A percentile compares a stretch with the other conserved stretches of the same genome.
Conservation (phyloP, 768 basidiomycete species). For the Myochromella boudieri region DNA sequence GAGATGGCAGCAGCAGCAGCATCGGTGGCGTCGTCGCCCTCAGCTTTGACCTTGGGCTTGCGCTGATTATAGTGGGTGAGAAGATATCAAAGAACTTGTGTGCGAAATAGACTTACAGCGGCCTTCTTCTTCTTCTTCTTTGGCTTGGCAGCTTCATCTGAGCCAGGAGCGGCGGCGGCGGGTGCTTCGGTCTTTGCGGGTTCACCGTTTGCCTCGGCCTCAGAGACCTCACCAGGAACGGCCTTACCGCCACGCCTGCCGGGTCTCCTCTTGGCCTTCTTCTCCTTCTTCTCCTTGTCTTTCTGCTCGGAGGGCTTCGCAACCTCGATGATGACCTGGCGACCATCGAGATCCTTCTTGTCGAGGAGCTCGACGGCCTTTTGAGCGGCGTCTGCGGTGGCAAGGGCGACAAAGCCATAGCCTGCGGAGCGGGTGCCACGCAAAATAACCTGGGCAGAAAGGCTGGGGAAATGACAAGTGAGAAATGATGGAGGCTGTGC, state of each 20-base stretch:
- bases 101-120: conserved; percentile 41
- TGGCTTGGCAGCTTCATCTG: conserved; percentile 72
- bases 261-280: conserved; percentile 74
- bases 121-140: conserved; percentile 84
- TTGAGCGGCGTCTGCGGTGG: conserved; percentile 79
- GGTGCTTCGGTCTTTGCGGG: conserved; percentile 55
- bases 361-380: conserved; percentile 84
- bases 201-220: conserved; percentile 86
- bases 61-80: conserved; percentile 40
- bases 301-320: conserved; percentile 91
- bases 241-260: conserved; percentile 86
- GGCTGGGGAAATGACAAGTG: conserved; percentile 41
- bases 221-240: conserved; percentile 86
- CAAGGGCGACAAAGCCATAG: conserved; percentile 90
- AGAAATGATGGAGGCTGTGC: conserved; percentile 44
- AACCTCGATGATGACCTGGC: conserved; percentile 87
- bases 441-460: conserved; percentile 83
- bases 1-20: conserved; percentile 39
- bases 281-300: conserved; percentile 80
- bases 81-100: conserved; percentile 17
- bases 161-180: conserved; percentile 50
- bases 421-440: conserved; percentile 85
- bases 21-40: conserved; percentile 38
- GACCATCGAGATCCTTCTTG: conserved; percentile 87
- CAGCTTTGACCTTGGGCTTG: conserved; percentile 53